phyloP scores from a whole-genome alignment of 176 grass and related monocot genomes.

The Bromus sterilis region DNA sequence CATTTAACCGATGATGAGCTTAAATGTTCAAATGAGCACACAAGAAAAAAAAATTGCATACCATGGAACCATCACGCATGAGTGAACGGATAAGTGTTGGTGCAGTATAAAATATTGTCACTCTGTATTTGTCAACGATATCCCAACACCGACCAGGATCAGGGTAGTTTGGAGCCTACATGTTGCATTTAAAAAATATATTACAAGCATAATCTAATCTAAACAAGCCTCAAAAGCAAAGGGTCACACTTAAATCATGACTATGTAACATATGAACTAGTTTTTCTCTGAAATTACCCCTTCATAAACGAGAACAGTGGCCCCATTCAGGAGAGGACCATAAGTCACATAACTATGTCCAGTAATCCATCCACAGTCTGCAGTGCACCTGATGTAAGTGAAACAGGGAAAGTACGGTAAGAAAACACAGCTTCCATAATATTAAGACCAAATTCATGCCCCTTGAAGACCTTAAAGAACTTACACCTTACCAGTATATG shows the following conservation, averaged over 20 bases:
- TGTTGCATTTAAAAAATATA: conserved; percentile 16
- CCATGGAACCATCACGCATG: conserved; percentile 86
- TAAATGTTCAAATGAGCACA: not conserved
- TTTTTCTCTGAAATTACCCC: conserved; percentile 50
- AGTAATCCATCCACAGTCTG: conserved; percentile 99
- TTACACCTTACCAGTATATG: conserved; percentile 78
- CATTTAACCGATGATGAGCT: not conserved
- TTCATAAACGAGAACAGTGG: conserved; percentile 86
- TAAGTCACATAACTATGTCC: conserved; percentile 98
- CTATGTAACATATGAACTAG: not conserved
- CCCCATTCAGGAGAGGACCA: conserved; percentile 93
- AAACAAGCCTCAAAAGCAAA: not conserved
- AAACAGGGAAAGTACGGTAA: conserved; percentile 24
- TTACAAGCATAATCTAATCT: not conserved
- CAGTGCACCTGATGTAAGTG: conserved; percentile 79
- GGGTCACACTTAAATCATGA: not conserved
- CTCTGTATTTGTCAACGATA: conserved; percentile 90
- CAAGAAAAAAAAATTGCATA: conserved; percentile 15
- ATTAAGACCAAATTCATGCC: not conserved
- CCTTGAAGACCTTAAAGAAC: not conserved
- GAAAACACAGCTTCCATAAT: conserved; percentile 14
- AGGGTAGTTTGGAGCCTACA: conserved; percentile 94
- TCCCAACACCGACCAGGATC: conserved; percentile 88
- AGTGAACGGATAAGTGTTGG: conserved; percentile 92
- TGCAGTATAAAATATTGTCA: conserved; percentile 98